These are phyloP conservation scores for Sclerotiophoma versabilis DNA, from an alignment of 2,329 filamentous ascomycete species.

Conservation along the genomic window DNA sequence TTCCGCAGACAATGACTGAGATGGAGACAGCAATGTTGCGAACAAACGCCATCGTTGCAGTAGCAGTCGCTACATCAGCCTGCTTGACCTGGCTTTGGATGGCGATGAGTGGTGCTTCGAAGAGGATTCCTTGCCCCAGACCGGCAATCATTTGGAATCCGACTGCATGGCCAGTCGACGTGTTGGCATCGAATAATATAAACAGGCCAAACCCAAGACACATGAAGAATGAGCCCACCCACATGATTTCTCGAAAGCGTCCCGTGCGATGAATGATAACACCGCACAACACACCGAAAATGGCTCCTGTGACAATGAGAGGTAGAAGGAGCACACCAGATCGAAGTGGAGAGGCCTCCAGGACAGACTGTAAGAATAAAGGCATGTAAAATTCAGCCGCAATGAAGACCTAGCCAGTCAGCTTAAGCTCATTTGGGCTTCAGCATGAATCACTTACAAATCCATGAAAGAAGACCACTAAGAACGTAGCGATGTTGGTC, in stretches of 20 bases:
- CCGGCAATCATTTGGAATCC: conserved; percentile 60
- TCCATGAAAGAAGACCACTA: conserved; percentile 57
- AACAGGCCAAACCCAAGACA: conserved; percentile 48
- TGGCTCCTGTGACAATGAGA: conserved; percentile 57
- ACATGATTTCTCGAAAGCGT: conserved; percentile 50
- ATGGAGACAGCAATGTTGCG: conserved; percentile 55
- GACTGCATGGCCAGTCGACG: conserved; percentile 49
- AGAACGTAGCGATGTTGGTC: conserved; percentile 66
- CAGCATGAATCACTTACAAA: conserved; percentile 48
- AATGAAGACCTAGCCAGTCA: conserved; percentile 47
- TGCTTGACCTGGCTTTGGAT: conserved; percentile 62
- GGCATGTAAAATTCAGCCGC: conserved; percentile 74
- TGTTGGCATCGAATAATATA: conserved; percentile 38
- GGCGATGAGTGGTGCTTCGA: conserved; percentile 63
- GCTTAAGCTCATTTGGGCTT: not conserved
- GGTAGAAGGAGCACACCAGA: conserved; percentile 70
- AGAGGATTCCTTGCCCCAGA: conserved; percentile 60
- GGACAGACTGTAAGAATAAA: conserved; percentile 74
- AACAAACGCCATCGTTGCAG: conserved; percentile 59
- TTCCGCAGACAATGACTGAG: conserved; percentile 58
- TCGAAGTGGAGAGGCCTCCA: conserved; percentile 65
- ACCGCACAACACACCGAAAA: conserved; percentile 56
- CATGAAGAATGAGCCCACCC: conserved; percentile 42
- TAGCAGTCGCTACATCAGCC: conserved; percentile 60
- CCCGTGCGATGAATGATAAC: conserved; percentile 57